These are phyloP conservation scores for Lachancea sp. DNA, from an alignment of 805 yeast genomes.

Conservation along the genomic window DNA sequence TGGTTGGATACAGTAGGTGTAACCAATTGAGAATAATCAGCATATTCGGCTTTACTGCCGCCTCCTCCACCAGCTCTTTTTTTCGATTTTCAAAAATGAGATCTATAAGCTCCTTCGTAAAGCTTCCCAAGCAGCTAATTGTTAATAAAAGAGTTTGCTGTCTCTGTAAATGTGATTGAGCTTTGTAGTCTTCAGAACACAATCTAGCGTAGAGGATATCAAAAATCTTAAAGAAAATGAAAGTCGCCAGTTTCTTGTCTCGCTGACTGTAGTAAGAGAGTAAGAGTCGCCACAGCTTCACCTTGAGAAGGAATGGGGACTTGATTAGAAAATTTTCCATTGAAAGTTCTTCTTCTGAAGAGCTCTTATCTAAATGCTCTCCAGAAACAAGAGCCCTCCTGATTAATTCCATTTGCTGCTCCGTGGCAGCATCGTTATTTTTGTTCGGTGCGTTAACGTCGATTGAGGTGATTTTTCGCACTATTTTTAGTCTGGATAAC, in stretches of 20 bases:
- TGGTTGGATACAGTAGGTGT: conserved; percentile 42
- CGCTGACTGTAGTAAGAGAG: conserved; percentile 45
- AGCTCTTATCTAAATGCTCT: neutral
- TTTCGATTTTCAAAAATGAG: conserved; percentile 28
- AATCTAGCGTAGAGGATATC: conserved; percentile 38
- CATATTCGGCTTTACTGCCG: conserved; percentile 12
- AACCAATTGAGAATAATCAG: conserved; percentile 27
- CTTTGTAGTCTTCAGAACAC: conserved; percentile 20
- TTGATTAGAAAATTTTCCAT: conserved; percentile 54
- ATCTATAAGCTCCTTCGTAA: conserved; percentile 36
- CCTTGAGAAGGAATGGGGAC: conserved; percentile 59
- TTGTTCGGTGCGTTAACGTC: conserved; percentile 47
- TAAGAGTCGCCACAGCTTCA: conserved; percentile 71
- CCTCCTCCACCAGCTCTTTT: neutral
- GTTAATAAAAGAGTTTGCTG: conserved; percentile 41
- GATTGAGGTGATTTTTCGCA: conserved; percentile 32
- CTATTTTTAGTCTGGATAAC: conserved; percentile 63
- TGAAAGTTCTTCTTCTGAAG: conserved; percentile 38
- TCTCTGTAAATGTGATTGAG: conserved; percentile 32
- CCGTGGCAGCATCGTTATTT: conserved; percentile 17
- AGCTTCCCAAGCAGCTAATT: conserved; percentile 49
- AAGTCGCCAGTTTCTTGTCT: conserved; percentile 34
- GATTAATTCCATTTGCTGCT: conserved; percentile 14
- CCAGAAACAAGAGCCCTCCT: conserved; percentile 2
- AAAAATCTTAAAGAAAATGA: conserved; percentile 49